Conservation (phyloP, 768 basidiomycete species). For the Amylocystis lapponica region DNA sequence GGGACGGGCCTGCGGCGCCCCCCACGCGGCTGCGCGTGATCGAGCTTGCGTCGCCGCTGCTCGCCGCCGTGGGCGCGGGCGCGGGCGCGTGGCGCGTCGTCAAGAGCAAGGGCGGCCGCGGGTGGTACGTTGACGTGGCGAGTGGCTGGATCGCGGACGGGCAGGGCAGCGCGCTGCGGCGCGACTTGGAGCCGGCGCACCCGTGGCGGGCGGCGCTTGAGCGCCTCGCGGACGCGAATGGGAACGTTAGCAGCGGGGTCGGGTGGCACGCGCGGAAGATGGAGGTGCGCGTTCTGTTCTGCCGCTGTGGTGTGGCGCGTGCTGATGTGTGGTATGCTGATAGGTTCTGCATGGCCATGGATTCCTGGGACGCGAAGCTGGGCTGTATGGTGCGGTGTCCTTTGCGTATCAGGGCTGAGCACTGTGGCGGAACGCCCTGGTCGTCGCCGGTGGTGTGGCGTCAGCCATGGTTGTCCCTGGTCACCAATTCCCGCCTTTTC, state of each 20-base stretch:
- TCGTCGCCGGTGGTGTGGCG: too few species aligned
- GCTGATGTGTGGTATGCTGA: slow-evolving; percentile 1
- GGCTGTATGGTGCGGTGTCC: slow-evolving; percentile 88
- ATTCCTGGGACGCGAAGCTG: slow-evolving; percentile 88
- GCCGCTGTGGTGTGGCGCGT: not conserved
- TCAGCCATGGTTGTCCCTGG: too few species aligned
- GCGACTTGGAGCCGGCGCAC: slow-evolving; percentile 57
- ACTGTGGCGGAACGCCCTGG: too few species aligned
- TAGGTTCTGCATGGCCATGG: slow-evolving; percentile 85
- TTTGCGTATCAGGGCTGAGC: slow-evolving; percentile 90
- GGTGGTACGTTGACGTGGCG: slow-evolving; percentile 92
- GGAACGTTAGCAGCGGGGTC: slow-evolving; percentile 84
- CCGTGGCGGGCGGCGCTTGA: slow-evolving; percentile 68
- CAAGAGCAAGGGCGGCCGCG: slow-evolving; percentile 87
- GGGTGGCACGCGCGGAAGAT: slow-evolving; percentile 98
- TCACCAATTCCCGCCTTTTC: too few species aligned
- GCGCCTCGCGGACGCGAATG: slow-evolving; percentile 71
- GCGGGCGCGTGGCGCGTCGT: slow-evolving; percentile 85
- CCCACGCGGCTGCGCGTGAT: slow-evolving; percentile 81
- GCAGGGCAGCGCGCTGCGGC: slow-evolving; percentile 41
- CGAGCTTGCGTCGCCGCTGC: slow-evolving; percentile 70
- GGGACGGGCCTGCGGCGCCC: slow-evolving; percentile 36
- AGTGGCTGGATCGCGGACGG: slow-evolving; percentile 62
- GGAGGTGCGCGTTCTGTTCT: slow-evolving; percentile 61
- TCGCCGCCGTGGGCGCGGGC: slow-evolving; percentile 70